Evolutionary conservation across 1,139 yeast species (phyloP), one percentile per base, ranked within the genome.

Genomic region (Torulaspora pretoriensis): DNA sequence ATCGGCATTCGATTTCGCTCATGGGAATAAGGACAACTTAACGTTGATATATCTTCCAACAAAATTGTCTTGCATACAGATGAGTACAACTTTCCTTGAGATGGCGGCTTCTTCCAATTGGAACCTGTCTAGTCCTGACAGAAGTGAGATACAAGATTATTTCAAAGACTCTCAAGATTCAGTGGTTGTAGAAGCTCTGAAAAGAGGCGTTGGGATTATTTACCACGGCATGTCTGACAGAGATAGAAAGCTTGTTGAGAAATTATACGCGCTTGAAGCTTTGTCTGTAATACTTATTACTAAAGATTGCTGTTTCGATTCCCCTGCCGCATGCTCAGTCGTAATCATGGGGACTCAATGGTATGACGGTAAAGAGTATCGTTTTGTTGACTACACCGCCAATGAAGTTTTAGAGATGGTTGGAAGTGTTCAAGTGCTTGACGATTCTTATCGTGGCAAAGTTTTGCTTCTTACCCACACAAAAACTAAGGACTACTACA

Each of bases 361-460:
- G 25, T 84, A 72, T 57, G 95, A 88, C 44, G 92, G 86, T 1
- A 75, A 72, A 40, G 96, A 85, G 52, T 85, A 81, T 55, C 68
- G 90, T 24, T 77, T 75, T 52, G 67, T 81, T 40, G 88, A 83
- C 59, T 89, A 88, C 59, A 70, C 87, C 0, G 71, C 87, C 27
- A 75, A 74, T 53, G 82, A 80, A 13, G 41, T 89, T 0, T 63
- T 82, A 41, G 94, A 85, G 53, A 85, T 88, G 90, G 68, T 83
- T 41, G 95, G 95, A 0, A 68, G 74, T 47, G 75, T 84, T 8
- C 59, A 65, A 36, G 64, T 68, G 12, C 62, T 54, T 1, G 53
- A 56, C 8, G 64, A 57, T 13, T 61, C 61, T 2, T 54, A 60
- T 2, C 43, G 54, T 6, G 72, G 75, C 1, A 71, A 66, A 32